Evolutionary conservation across 495 filamentous ascomycete species (phyloP).

Genomic region (Apodospora peruviana): DNA sequence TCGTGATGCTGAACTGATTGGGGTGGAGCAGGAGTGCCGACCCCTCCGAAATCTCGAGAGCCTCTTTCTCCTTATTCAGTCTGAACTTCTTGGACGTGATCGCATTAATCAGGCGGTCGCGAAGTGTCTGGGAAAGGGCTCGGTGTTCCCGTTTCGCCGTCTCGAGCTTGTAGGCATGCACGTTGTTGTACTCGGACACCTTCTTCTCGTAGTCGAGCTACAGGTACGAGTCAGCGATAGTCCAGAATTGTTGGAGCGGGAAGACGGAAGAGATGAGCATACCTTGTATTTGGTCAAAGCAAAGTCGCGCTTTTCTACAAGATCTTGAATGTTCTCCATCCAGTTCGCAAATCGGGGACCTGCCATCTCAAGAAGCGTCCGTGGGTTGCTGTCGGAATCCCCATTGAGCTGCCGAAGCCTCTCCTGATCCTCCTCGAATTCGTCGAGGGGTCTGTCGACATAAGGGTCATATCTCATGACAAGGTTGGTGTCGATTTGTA

Average conservation of each 20-base stretch:
- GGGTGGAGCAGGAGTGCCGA: slow-evolving; percentile 87
- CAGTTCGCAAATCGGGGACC: slow-evolving; percentile 77
- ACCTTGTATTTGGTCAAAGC: slow-evolving; percentile 72
- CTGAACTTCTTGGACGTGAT: slow-evolving; percentile 70
- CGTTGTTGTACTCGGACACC: slow-evolving; percentile 44
- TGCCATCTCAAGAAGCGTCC: slow-evolving; percentile 55
- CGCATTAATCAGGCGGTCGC: slow-evolving; percentile 74
- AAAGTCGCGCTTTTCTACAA: slow-evolving; percentile 76
- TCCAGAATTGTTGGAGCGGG: background rate
- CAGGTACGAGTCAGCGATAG: slow-evolving; percentile 11
- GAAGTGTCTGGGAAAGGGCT: slow-evolving; percentile 68
- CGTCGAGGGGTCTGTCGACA: slow-evolving; percentile 62
- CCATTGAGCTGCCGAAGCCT: slow-evolving; percentile 56
- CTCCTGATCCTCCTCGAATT: slow-evolving; percentile 59
- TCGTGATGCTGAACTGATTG: slow-evolving; percentile 82
- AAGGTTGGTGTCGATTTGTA: slow-evolving; percentile 84
- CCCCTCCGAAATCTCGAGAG: slow-evolving; percentile 77
- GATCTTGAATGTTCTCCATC: slow-evolving; percentile 76
- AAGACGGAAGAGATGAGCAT: slow-evolving; percentile 23
- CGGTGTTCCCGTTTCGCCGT: slow-evolving; percentile 79
- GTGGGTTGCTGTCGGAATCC: slow-evolving; percentile 43
- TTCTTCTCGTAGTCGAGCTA: slow-evolving; percentile 53
- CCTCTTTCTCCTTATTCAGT: slow-evolving; percentile 82
- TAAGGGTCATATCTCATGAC: slow-evolving; percentile 81
- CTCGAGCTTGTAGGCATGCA: slow-evolving; percentile 57